These are phyloP conservation scores for Stagonosporopsis cucurbitacearum DNA, from an alignment of 2,329 filamentous ascomycete genomes.

Conservation along the genomic window DNA sequence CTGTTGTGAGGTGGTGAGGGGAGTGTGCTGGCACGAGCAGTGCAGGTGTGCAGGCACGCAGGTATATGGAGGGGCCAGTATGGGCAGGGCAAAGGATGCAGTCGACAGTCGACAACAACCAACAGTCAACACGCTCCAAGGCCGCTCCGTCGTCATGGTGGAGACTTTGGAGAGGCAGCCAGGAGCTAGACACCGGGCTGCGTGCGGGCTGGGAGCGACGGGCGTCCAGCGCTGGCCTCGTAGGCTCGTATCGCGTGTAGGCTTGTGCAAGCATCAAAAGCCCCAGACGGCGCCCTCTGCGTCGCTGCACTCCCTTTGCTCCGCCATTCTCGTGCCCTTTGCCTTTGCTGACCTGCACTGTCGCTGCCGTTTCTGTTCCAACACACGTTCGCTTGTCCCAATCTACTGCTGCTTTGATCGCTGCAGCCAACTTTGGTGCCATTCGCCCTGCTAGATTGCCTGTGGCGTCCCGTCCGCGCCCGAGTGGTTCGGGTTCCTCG, in stretches of 20 bases:
- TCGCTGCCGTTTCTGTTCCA: neutral
- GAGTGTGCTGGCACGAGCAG: neutral
- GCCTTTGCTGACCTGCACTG: neutral
- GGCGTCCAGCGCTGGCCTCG: constrained; percentile 16
- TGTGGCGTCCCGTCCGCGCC: constrained; percentile 14
- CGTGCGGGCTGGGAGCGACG: constrained; percentile 16
- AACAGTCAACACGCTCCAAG: too few species aligned
- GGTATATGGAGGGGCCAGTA: neutral
- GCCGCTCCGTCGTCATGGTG: constrained; percentile 16
- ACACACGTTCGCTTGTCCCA: constrained; percentile 14
- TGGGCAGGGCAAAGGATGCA: neutral
- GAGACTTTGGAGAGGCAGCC: constrained; percentile 9
- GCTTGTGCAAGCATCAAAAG: constrained; percentile 16
- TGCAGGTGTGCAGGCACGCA: neutral
- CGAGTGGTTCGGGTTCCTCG: constrained; percentile 2
- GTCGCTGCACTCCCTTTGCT: constrained; percentile 8
- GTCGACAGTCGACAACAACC: too few species aligned
- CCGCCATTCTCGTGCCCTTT: constrained; percentile 2
- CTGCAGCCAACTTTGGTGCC: neutral
- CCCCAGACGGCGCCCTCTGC: constrained; percentile 8
- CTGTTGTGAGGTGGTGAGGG: neutral
- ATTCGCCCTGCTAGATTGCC: constrained; percentile 14
- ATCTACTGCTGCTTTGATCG: constrained; percentile 2
- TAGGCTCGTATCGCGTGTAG: constrained; percentile 15
- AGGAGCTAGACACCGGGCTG: constrained; percentile 2